phyloP scores from a whole-genome alignment of 2,329 filamentous ascomycete species.

The Beauveria rudraprayagi region DNA sequence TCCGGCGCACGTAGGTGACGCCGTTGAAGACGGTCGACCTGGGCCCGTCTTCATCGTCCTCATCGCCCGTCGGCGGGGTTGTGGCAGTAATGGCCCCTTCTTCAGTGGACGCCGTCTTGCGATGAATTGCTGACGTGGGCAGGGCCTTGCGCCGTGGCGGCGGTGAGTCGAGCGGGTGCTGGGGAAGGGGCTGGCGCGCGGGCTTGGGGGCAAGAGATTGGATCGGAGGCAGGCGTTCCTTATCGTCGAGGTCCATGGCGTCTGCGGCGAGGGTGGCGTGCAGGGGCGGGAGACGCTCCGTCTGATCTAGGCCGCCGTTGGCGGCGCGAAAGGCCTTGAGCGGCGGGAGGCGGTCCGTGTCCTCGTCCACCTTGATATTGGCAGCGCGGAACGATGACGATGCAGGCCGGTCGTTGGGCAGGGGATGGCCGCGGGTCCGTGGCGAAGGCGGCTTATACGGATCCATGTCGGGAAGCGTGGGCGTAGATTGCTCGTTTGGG shows the following conservation, averaged over 20 bases:
- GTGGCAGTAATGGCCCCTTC: background rate
- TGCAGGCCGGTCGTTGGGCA: background rate
- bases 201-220: background rate
- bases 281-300: constrained; percentile 3
- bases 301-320: background rate
- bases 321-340: constrained; percentile 2
- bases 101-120: background rate
- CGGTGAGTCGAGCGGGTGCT: background rate
- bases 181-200: background rate
- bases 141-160: background rate
- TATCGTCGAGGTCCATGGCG: constrained; percentile 7
- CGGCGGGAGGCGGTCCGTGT: constrained; percentile 6
- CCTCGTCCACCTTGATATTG: background rate
- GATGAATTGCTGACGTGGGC: background rate
- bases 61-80: constrained; percentile 2
- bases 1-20: constrained; percentile 5
- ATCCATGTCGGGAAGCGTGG: background rate
- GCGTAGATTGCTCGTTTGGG: background rate
- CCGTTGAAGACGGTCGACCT: background rate
- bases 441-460: constrained; percentile 1
- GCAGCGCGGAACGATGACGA: constrained; percentile 3
- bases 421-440: background rate
- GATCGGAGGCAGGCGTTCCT: constrained; percentile 6
- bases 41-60: background rate
- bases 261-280: constrained; percentile 5